Conservation (phyloP, 163 green algal species). For the Scenedesmus sp. region DNA sequence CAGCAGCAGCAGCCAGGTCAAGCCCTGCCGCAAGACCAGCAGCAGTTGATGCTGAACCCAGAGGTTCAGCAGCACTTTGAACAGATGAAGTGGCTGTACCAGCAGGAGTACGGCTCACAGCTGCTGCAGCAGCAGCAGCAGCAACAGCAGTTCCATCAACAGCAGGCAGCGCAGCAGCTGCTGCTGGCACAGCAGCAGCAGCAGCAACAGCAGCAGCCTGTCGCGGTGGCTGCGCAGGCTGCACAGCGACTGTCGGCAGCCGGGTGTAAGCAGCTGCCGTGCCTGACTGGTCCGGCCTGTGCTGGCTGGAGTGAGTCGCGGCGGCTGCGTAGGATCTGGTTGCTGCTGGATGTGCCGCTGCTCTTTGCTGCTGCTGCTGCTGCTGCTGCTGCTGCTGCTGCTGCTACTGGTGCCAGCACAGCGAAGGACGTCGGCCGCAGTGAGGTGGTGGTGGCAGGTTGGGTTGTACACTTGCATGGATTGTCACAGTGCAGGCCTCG, state of each 20-base stretch:
- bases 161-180: neutral
- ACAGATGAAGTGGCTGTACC: constrained; percentile 43
- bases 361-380: neutral
- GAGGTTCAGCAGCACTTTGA: constrained; percentile 43
- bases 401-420: neutral
- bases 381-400: too few relatives aligned
- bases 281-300: too few relatives aligned
- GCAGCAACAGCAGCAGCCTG: constrained; percentile 28
- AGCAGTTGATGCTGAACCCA: neutral
- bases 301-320: too few relatives aligned
- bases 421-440: too few relatives aligned
- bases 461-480: neutral
- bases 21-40: neutral
- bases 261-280: neutral
- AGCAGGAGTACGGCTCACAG: constrained; percentile 43
- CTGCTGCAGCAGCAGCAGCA: constrained; percentile 48
- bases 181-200: constrained; percentile 32
- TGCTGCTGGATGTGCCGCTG: neutral
- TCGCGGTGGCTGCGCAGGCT: neutral
- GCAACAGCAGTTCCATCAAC: constrained; percentile 36
- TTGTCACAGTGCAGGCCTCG: too few relatives aligned
- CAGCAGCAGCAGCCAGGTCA: neutral
- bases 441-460: neutral
- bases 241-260: neutral
- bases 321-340: too few relatives aligned